Conservation (phyloP, 371 early-diverging fungal species). For the Mucor mucedo region DNA sequence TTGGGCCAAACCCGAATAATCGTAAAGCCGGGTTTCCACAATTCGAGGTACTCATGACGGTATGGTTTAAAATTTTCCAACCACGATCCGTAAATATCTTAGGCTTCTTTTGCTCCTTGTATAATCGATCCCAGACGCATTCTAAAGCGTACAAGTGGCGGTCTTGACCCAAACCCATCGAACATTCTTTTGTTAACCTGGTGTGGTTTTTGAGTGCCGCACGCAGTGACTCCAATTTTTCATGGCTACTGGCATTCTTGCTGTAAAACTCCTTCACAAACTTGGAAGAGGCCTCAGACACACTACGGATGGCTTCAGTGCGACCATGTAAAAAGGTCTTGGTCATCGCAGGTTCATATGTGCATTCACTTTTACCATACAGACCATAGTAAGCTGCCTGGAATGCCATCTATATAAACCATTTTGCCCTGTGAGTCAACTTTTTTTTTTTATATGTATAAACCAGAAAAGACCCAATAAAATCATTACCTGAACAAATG, state of each 20-base stretch:
- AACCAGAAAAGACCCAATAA: too few relatives aligned
- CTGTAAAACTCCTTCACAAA: conserved; percentile 79
- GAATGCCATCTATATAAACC: conserved; percentile 75
- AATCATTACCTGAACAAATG: conserved; percentile 66
- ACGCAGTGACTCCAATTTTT: conserved; percentile 60
- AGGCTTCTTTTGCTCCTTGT: conserved; percentile 64
- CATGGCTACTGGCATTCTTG: conserved; percentile 32
- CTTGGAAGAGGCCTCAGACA: conserved; percentile 67
- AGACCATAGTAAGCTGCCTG: conserved; percentile 93
- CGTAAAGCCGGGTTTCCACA: conserved; percentile 83
- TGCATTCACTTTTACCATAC: conserved; percentile 73
- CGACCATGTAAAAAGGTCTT: conserved; percentile 84
- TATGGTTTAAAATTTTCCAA: conserved; percentile 63
- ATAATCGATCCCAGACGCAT: conserved; percentile 51
- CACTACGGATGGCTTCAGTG: conserved; percentile 88
- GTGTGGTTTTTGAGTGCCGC: conserved; percentile 73
- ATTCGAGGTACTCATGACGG: conserved; percentile 88
- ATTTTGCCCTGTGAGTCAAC: too few relatives aligned
- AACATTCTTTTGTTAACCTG: conserved; percentile 71
- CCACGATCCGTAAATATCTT: conserved; percentile 74
- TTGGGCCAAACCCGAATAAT: conserved; percentile 91
- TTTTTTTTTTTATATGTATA: too few relatives aligned
- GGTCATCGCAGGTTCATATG: conserved; percentile 91
- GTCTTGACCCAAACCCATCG: conserved; percentile 83
- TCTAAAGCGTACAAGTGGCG: conserved; percentile 84